These are phyloP conservation scores for Polymyxa betae DNA, from an alignment of 208 protist genomes.

Conservation along the genomic window DNA sequence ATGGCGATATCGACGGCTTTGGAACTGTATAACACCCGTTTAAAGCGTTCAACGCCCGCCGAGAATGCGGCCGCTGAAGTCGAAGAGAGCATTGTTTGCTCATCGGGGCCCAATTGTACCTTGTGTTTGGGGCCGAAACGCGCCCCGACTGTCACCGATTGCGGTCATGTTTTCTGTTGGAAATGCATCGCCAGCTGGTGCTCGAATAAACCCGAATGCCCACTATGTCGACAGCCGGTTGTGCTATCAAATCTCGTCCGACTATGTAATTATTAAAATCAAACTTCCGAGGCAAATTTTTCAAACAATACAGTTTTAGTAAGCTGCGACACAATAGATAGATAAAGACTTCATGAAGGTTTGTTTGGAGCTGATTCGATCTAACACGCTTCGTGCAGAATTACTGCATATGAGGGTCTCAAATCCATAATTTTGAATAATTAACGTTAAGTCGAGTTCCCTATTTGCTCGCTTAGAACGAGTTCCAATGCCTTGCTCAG, in stretches of 20 bases:
- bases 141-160: conserved; percentile 41
- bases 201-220: conserved; percentile 46
- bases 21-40: not conserved
- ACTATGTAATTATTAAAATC: conserved; percentile 34
- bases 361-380: too few relatives aligned
- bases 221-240: conserved; percentile 10
- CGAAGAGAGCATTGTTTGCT: not conserved
- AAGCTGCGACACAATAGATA: too few relatives aligned
- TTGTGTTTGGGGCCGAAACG: conserved; percentile 35
- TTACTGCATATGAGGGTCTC: too few relatives aligned
- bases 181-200: conserved; percentile 42
- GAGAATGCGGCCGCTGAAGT: not conserved
- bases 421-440: too few relatives aligned
- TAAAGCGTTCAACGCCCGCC: not conserved
- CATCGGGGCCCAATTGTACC: not conserved
- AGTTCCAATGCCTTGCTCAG: too few relatives aligned
- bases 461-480: too few relatives aligned
- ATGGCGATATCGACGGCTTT: not conserved
- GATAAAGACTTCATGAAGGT: too few relatives aligned
- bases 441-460: too few relatives aligned
- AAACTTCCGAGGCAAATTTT: too few relatives aligned
- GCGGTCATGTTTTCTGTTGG: conserved; percentile 52
- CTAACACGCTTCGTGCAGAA: too few relatives aligned
- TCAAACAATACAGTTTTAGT: too few relatives aligned
- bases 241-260: conserved; percentile 12